Evolutionary conservation across 2,329 filamentous ascomycete species (phyloP).

Genomic region (Paecilomyces formosus): DNA sequence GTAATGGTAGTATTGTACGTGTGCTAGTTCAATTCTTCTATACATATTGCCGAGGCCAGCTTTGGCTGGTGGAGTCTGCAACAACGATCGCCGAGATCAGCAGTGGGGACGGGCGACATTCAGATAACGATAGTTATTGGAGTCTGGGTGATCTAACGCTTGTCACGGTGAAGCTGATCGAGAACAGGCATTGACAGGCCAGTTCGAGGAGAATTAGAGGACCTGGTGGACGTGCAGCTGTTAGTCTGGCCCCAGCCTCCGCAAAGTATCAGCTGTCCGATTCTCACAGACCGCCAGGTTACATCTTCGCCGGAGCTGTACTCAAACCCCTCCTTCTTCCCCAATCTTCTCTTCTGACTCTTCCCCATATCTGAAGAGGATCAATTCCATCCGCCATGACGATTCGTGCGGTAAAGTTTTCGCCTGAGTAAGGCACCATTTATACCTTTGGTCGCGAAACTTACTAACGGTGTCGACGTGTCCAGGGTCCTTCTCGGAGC

Average conservation of each 20-base stretch:
- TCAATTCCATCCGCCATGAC: constrained; percentile 20
- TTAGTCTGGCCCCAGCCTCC: neutral
- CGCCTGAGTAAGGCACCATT: constrained; percentile 28
- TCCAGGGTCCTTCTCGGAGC: constrained; percentile 39
- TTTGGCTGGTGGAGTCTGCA: neutral
- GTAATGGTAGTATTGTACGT: too few species aligned
- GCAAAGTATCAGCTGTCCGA: neutral
- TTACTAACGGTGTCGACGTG: neutral
- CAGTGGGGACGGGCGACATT: neutral
- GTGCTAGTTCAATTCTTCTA: neutral
- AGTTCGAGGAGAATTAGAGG: neutral
- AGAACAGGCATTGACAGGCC: neutral
- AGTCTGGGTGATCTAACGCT: neutral
- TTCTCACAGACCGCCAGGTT: neutral
- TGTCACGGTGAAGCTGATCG: neutral
- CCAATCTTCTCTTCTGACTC: neutral
- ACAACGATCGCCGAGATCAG: neutral
- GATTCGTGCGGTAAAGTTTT: constrained; percentile 34
- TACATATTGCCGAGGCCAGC: neutral
- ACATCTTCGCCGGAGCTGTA: neutral
- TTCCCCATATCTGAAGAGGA: neutral
- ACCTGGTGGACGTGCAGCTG: neutral
- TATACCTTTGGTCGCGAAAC: neutral
- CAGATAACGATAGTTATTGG: neutral
- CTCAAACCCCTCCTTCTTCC: neutral